These are phyloP conservation scores for Tausonia pullulans DNA, from an alignment of 1,284 basidiomycete species.

Conservation along the genomic window DNA sequence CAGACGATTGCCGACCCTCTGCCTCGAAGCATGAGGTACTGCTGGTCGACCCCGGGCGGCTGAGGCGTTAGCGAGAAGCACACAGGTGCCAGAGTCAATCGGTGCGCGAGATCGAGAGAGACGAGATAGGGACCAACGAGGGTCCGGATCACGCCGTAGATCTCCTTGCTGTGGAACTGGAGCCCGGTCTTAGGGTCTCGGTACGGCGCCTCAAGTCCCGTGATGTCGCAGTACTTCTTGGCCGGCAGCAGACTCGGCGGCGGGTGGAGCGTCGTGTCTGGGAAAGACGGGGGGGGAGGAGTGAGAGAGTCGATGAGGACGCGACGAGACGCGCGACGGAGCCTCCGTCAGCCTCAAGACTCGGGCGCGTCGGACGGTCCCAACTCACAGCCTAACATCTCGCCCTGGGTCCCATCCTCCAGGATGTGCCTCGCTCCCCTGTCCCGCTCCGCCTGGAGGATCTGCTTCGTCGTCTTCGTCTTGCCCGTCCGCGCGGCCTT, in stretches of 20 bases:
- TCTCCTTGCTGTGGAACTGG: slow-evolving; percentile 35
- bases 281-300: slow-evolving; percentile 28
- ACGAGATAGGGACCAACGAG: slow-evolving; percentile 25
- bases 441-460: slow-evolving; percentile 32
- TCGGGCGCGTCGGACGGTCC: too few relatives aligned
- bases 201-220: slow-evolving; percentile 38
- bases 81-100: neutral
- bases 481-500: slow-evolving; percentile 21
- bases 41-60: slow-evolving; percentile 14
- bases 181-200: slow-evolving; percentile 36
- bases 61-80: neutral
- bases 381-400: slow-evolving; percentile 34
- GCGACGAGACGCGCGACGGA: too few relatives aligned
- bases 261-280: slow-evolving; percentile 34
- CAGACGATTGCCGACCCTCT: slow-evolving; percentile 4
- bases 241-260: slow-evolving; percentile 35
- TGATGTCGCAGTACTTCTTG: slow-evolving; percentile 43
- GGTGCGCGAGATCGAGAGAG: too few relatives aligned
- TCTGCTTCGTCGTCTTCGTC: slow-evolving; percentile 33
- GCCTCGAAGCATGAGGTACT: slow-evolving; percentile 11
- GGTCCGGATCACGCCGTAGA: slow-evolving; percentile 33
- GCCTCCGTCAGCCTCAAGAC: neutral
- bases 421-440: slow-evolving; percentile 13
- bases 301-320: slow-evolving; percentile 26
- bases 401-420: slow-evolving; percentile 20